Evolutionary conservation across 2,329 filamentous ascomycete genomes (phyloP).

Genomic region (Trichophyton rubrum): DNA sequence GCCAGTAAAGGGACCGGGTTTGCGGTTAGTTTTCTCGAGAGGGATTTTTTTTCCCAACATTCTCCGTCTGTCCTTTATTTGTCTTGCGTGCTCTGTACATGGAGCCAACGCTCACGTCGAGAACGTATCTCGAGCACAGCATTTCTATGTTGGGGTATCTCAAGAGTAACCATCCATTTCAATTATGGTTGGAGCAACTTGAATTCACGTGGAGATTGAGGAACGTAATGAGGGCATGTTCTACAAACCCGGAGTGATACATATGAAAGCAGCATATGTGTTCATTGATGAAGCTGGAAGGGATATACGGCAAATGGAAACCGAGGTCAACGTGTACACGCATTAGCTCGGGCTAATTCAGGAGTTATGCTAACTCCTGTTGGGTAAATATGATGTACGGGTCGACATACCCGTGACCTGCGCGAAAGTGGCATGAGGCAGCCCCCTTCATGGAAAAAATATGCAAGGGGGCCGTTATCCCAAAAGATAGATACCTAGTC

Average conservation of each 20-base stretch:
- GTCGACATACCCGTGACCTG: too few species aligned
- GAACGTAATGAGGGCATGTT: background rate
- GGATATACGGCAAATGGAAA: background rate
- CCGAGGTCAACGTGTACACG: background rate
- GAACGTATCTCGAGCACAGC: background rate
- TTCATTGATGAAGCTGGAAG: background rate
- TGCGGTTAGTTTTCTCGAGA: background rate
- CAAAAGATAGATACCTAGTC: background rate
- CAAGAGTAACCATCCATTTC: background rate
- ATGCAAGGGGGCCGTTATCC: background rate
- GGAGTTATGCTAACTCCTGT: background rate
- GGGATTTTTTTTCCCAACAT: background rate
- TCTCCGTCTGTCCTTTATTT: background rate
- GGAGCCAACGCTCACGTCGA: background rate
- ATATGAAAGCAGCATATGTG: background rate
- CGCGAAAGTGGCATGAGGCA: too few species aligned
- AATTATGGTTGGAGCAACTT: background rate
- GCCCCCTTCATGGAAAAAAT: background rate
- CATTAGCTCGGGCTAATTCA: background rate
- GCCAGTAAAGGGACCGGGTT: background rate
- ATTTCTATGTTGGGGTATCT: background rate
- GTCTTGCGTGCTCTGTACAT: background rate
- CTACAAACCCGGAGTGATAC: background rate
- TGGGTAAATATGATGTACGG: background rate
- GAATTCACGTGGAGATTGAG: conserved; percentile 2